Evolutionary conservation across 176 grass and related monocot species (phyloP).

Genomic region (Bolboschoenus planiculmis): DNA sequence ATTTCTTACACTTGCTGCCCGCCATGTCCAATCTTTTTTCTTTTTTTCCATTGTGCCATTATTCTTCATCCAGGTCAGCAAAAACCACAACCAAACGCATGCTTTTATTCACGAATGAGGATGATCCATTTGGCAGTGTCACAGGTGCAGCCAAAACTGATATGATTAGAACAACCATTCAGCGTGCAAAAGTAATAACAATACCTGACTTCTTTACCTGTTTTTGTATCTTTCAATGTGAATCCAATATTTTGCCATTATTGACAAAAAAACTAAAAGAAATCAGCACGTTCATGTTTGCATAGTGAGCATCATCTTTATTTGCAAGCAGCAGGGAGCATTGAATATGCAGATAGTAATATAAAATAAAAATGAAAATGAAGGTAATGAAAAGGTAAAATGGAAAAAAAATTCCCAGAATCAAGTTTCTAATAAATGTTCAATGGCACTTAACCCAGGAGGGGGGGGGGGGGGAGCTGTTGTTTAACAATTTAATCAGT

Average conservation of each 20-base stretch:
- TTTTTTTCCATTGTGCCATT: neutral
- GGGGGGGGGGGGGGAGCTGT: too few relatives aligned
- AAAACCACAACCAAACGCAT: constrained; percentile 75
- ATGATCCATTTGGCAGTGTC: constrained; percentile 81
- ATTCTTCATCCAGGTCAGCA: constrained; percentile 43
- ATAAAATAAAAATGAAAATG: neutral
- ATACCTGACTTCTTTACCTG: neutral
- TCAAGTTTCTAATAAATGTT: neutral
- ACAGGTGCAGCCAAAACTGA: constrained; percentile 68
- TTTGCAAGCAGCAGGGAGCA: neutral
- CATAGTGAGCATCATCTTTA: neutral
- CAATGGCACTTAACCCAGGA: neutral
- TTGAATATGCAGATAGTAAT: neutral
- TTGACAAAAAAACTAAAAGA: neutral
- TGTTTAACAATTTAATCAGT: neutral
- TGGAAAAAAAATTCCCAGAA: neutral
- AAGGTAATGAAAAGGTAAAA: neutral
- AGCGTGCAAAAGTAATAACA: constrained; percentile 62
- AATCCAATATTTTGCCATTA: neutral
- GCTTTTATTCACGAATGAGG: constrained; percentile 90
- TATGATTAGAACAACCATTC: constrained; percentile 79
- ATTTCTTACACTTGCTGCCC: neutral
- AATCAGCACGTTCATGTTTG: neutral
- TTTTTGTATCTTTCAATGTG: neutral
- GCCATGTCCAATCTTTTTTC: neutral